Evolutionary conservation across 305 asterid species (phyloP).

Genomic region (Fraxinus latifolia): DNA sequence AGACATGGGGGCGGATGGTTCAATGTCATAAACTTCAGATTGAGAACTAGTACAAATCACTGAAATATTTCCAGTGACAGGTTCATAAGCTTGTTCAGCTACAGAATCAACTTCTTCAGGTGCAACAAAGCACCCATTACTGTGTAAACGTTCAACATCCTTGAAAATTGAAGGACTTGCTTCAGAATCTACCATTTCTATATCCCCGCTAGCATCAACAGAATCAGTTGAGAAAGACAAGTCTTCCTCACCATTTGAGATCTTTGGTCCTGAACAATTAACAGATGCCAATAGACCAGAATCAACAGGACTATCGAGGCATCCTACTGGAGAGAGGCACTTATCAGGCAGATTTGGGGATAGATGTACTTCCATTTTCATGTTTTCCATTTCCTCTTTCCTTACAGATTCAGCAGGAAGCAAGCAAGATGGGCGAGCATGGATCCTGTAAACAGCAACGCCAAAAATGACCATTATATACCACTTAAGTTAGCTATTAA

Average conservation of each 20-base stretch:
- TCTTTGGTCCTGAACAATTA: conserved; percentile 22
- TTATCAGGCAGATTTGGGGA: conserved; percentile 32
- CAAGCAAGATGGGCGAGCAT: conserved; percentile 58
- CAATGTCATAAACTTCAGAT: conserved; percentile 12
- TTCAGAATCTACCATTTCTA: conserved; percentile 30
- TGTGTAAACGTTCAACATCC: conserved; percentile 33
- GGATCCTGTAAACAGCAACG: conserved; percentile 42
- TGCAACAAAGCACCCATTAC: conserved; percentile 15
- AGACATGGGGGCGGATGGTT: conserved; percentile 23
- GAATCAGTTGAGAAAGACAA: conserved; percentile 17
- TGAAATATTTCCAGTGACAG: conserved; percentile 18
- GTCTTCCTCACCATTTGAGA: conserved; percentile 30
- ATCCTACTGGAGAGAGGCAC: conserved; percentile 31
- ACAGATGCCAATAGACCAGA: conserved; percentile 34
- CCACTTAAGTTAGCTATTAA: background rate
- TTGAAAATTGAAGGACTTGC: conserved; percentile 28
- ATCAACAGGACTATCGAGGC: conserved; percentile 27
- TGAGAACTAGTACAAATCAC: conserved; percentile 10
- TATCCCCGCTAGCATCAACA: conserved; percentile 33
- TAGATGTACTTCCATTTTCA: conserved; percentile 36
- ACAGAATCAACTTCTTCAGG: conserved; percentile 28
- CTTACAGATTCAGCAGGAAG: conserved; percentile 45
- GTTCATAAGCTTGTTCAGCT: conserved; percentile 13
- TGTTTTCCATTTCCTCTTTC: conserved; percentile 36
- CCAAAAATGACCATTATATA: conserved; percentile 3